Percentiles rank a stretch among this genome's conserved stretches.
phyloP scores from a whole-genome alignment of 768 basidiomycete genomes.

The Suillus bovinus region DNA sequence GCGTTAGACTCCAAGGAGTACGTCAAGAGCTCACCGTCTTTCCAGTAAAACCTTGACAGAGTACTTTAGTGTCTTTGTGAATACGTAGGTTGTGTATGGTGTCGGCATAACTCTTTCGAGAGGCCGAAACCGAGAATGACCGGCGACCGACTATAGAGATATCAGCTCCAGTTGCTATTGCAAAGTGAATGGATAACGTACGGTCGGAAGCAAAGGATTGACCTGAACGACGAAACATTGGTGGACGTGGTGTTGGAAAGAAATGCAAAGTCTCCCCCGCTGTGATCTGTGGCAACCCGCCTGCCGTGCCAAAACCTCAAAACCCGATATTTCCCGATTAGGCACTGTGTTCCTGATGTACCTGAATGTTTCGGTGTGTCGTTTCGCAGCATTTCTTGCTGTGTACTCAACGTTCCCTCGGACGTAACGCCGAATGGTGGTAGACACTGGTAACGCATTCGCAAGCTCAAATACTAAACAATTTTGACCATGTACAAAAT shows the following conservation, averaged over 20 bases:
- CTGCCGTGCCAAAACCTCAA: constrained; percentile 26
- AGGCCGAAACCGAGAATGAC: constrained; percentile 76
- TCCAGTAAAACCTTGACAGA: constrained; percentile 92
- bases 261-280: constrained; percentile 8
- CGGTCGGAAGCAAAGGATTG: constrained; percentile 55
- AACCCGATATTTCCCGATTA: constrained; percentile 3
- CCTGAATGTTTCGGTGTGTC: not conserved
- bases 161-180: not conserved
- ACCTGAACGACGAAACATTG: constrained; percentile 64
- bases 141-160: constrained; percentile 59
- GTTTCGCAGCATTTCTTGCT: constrained; percentile 12
- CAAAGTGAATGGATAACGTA: constrained; percentile 30
- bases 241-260: constrained; percentile 14
- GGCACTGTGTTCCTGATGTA: not conserved
- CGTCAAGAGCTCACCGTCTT: constrained; percentile 70
- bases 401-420: constrained; percentile 1
- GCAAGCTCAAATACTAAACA: constrained; percentile 16
- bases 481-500: constrained; percentile 17
- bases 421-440: not conserved
- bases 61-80: constrained; percentile 92
- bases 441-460: constrained; percentile 9
- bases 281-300: constrained; percentile 18
- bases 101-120: constrained; percentile 80
- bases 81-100: constrained; percentile 91
- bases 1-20: not conserved